Evolutionary conservation across 352 stramenopile species (phyloP).

Genomic region (Phytophthora citrophthora): DNA sequence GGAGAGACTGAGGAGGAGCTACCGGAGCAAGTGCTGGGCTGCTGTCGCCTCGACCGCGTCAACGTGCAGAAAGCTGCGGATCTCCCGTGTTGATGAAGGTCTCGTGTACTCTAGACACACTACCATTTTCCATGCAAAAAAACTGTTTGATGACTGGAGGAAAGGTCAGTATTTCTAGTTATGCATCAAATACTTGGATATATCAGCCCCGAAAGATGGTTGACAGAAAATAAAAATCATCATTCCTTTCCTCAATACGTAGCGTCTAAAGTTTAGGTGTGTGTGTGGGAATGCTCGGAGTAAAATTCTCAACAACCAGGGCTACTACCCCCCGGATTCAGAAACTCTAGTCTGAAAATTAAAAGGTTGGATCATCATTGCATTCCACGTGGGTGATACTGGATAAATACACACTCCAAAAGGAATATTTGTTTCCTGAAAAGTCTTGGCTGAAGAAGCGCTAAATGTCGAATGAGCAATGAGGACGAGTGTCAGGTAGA

Average conservation of each 20-base stretch:
- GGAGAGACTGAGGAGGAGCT: conserved; percentile 89
- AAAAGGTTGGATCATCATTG: conserved; percentile 81
- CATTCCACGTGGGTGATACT: conserved; percentile 34
- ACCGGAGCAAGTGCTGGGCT: conserved; percentile 86
- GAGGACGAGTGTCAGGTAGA: neutral
- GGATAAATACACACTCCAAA: neutral
- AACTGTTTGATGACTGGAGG: conserved; percentile 17
- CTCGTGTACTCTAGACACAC: conserved; percentile 17
- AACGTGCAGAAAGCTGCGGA: conserved; percentile 71
- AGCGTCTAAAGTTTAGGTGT: neutral
- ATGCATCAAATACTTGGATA: conserved; percentile 84
- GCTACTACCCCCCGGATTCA: conserved; percentile 90
- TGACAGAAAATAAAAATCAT: conserved; percentile 85
- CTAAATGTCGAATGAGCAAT: conserved; percentile 20
- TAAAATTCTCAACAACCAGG: conserved; percentile 75
- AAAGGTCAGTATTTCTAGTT: conserved; percentile 84
- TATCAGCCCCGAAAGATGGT: conserved; percentile 93
- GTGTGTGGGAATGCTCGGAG: conserved; percentile 69
- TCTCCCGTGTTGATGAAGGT: conserved; percentile 41
- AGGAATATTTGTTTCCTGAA: neutral
- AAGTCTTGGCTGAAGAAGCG: neutral
- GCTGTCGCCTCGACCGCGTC: conserved; percentile 77
- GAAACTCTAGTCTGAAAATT: conserved; percentile 94
- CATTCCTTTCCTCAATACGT: conserved; percentile 51
- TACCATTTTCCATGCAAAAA: conserved; percentile 1